Base-by-base conservation (phyloP, 805 yeast species). In the Nakazawaea peltata region DNA sequence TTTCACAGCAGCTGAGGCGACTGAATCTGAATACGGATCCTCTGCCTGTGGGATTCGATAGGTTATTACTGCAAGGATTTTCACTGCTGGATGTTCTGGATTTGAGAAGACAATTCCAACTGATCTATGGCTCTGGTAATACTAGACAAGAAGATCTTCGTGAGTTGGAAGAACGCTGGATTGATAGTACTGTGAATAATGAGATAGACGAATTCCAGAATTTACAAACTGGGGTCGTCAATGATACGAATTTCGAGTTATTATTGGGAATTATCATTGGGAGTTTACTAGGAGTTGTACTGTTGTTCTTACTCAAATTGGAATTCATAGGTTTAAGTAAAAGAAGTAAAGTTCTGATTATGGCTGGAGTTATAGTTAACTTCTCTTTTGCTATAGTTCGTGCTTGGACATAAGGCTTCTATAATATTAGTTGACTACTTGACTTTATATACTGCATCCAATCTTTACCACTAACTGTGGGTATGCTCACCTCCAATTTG, bases 151-250 rank as follows among this genome's bases (percentile, higher is more conserved):
- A 67, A 15, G 83, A 69, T 39, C 55, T 78, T 2, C 53, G 85
- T 33, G 79, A 78, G 43, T 54, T 85, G 39, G 95, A 86, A 51
- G 95, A 86, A 45, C 66, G 84, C 38, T 87, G 95, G 95, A 81
- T 86, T 41, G 92, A 86, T 44, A 75, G 80, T 32, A 81, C 86
- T 1, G 82, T 73, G 4, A 69, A 69, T 37, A 71, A 68, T 34
- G 69, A 65, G 36, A 67, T 66, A 35, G 71, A 64, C 33, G 69
- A 62, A 32, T 63, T 67, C 26, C 63, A 65, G 24, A 60, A 70
- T 12, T 57, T 50, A 14, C n/a, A 28, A 3, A 51, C 59, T 2
- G 46, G 61, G 4, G 41, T 52, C 14, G 57, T 49, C 5, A 34
- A 47, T 1, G 54, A 51, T 28, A 54, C 59, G 10, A 82, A 82